These are phyloP conservation scores for Trypanosoma avium DNA, from an alignment of 208 protist species.

Conservation along the genomic window DNA sequence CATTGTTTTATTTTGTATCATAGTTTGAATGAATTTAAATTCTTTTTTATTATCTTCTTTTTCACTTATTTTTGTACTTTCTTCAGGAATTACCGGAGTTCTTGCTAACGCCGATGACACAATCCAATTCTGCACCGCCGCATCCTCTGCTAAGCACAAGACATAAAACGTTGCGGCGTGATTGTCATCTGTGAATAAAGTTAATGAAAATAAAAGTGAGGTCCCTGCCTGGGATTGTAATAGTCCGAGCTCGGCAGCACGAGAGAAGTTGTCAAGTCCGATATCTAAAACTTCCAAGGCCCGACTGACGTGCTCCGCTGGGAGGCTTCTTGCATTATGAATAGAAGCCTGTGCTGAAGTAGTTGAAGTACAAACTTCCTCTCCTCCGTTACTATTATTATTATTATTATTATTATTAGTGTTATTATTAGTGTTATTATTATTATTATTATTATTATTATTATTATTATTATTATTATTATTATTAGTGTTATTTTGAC, in stretches of 20 bases:
- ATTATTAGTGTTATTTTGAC: background rate
- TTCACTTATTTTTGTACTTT: conserved; percentile 60
- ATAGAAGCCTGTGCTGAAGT: conserved; percentile 58
- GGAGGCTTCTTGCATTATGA: conserved; percentile 50
- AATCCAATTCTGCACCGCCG: conserved; percentile 65
- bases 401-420: background rate
- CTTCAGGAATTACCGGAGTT: no score
- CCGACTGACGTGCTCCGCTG: conserved; percentile 65
- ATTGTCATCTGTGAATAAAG: conserved; percentile 73
- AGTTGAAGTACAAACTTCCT: background rate
- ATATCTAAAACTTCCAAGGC: conserved; percentile 79
- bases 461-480: background rate
- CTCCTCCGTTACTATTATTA: background rate
- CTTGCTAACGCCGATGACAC: conserved; percentile 66
- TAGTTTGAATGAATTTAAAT: conserved; percentile 64
- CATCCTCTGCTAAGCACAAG: conserved; percentile 78
- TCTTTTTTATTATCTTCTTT: conserved; percentile 27
- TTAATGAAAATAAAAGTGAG: conserved; percentile 80
- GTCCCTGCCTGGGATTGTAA: conserved; percentile 71
- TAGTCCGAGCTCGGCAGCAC: conserved; percentile 53
- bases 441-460: background rate
- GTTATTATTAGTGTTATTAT: background rate
- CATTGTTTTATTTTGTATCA: conserved; percentile 75
- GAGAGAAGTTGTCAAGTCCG: conserved; percentile 74
- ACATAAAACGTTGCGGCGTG: conserved; percentile 73